A percentile compares a stretch with the other conserved stretches of the same genome.
Evolutionary conservation across 352 stramenopile genomes (phyloP).

Genomic region (Elongisporangium anandrum): DNA sequence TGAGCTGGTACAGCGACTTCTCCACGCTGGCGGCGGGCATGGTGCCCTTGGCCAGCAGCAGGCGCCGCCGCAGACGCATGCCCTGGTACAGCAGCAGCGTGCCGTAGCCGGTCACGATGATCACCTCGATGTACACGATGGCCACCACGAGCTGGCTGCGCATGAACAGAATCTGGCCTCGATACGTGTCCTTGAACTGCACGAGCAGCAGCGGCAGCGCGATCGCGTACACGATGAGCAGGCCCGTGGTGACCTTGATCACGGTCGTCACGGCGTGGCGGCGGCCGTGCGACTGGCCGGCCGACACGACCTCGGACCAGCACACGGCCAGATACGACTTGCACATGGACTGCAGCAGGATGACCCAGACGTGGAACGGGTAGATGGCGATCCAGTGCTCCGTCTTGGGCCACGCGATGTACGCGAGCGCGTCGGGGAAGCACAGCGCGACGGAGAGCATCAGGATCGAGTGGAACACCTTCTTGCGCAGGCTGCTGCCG

Average conservation of each 20-base stretch:
- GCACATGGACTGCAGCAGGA: constrained; percentile 71
- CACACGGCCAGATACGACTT: constrained; percentile 79
- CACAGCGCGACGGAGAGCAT: constrained; percentile 60
- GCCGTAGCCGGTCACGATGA: constrained; percentile 61
- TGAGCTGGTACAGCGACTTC: constrained; percentile 77
- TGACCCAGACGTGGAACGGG: constrained; percentile 53
- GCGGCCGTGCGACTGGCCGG: constrained; percentile 54
- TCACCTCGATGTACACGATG: constrained; percentile 54
- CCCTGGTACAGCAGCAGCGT: constrained; percentile 70
- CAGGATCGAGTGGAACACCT: constrained; percentile 70
- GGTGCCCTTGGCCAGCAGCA: constrained; percentile 66
- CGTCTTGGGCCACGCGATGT: constrained; percentile 51
- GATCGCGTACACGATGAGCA: constrained; percentile 59
- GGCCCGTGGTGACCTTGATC: constrained; percentile 40
- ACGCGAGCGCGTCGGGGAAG: constrained; percentile 55
- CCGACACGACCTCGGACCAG: constrained; percentile 79
- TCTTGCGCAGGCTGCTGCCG: constrained; percentile 49
- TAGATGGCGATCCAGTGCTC: constrained; percentile 67
- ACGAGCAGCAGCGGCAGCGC: constrained; percentile 46
- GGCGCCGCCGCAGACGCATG: constrained; percentile 60
- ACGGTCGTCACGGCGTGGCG: constrained; percentile 52
- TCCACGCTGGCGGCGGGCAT: constrained; percentile 64
- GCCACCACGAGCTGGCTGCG: constrained; percentile 36
- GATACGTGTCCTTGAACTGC: constrained; percentile 45
- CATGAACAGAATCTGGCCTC: constrained; percentile 66